These are phyloP conservation scores for Nitzschia inconspicua DNA, from an alignment of 108 stramenopile genomes.

Conservation along the genomic window DNA sequence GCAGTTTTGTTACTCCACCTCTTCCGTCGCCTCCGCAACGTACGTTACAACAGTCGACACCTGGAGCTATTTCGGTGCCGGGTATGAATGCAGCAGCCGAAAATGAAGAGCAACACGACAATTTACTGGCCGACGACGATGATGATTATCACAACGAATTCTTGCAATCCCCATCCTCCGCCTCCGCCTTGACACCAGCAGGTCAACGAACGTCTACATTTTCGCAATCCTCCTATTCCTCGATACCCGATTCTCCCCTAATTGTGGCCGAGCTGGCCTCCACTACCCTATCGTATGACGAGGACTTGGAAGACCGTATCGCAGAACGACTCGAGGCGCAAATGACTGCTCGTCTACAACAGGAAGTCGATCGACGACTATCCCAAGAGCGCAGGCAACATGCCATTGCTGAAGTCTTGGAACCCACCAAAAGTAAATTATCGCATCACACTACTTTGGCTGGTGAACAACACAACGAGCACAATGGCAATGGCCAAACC, in stretches of 20 bases:
- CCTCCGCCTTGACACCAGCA: not conserved
- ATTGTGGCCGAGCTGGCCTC: slow-evolving; percentile 8
- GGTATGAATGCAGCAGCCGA: not conserved
- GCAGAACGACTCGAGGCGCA: slow-evolving; percentile 9
- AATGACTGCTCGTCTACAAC: not conserved
- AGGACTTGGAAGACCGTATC: slow-evolving; percentile 4
- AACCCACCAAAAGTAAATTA: too few species aligned
- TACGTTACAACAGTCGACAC: not conserved
- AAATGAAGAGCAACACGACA: not conserved
- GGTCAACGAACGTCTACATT: not conserved
- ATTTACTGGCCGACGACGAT: not conserved
- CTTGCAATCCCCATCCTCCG: too few species aligned
- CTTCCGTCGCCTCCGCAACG: too few species aligned
- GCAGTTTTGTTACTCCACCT: too few species aligned
- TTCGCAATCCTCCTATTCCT: not conserved
- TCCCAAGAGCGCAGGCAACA: not conserved
- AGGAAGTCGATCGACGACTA: slow-evolving; percentile 6
- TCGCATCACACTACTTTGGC: too few species aligned
- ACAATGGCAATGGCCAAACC: too few species aligned
- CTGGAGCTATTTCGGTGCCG: slow-evolving; percentile 2
- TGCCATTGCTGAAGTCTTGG: slow-evolving; percentile 1
- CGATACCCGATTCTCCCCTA: not conserved
- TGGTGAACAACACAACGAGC: too few species aligned
- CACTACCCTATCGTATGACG: not conserved
- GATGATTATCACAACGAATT: not conserved